phyloP scores from a whole-genome alignment of 2,329 filamentous ascomycete species.

The Cladophialophora exuberans region DNA sequence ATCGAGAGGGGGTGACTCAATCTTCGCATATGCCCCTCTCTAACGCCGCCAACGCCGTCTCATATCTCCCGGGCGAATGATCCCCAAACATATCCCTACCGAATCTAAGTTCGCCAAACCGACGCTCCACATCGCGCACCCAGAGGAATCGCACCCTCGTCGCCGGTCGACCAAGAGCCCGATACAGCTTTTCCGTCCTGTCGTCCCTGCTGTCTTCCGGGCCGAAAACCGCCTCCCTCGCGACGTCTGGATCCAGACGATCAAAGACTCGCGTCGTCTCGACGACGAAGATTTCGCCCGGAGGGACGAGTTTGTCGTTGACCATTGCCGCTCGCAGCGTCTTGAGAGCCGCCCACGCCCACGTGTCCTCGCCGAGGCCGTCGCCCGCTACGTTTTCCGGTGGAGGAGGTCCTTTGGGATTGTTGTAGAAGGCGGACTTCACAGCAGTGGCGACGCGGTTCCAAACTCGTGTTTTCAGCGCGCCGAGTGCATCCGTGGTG shows the following conservation, averaged over 20 bases:
- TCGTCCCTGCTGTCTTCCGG: conserved; percentile 42
- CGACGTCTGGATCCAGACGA: conserved; percentile 55
- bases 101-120: conserved; percentile 72
- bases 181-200: conserved; percentile 30
- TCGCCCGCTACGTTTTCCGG: conserved; percentile 50
- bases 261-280: conserved; percentile 70
- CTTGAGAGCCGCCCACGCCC: conserved; percentile 70
- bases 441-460: conserved; percentile 62
- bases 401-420: conserved; percentile 42
- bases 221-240: conserved; percentile 48
- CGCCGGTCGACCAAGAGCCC: conserved; percentile 64
- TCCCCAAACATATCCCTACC: conserved; percentile 74
- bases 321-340: conserved; percentile 69
- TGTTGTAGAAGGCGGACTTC: conserved; percentile 28
- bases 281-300: conserved; percentile 75
- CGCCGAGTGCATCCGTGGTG: conserved; percentile 66
- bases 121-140: conserved; percentile 69
- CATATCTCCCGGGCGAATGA: conserved; percentile 75
- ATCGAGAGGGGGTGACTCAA: conserved; percentile 23
- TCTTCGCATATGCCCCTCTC: conserved; percentile 48
- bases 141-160: conserved; percentile 71
- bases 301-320: conserved; percentile 71
- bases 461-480: conserved; percentile 70
- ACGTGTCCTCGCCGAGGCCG: conserved; percentile 64
- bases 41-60: conserved; percentile 68